Conservation (phyloP, 495 filamentous ascomycete species). For the Aspergillus conjunctus region DNA sequence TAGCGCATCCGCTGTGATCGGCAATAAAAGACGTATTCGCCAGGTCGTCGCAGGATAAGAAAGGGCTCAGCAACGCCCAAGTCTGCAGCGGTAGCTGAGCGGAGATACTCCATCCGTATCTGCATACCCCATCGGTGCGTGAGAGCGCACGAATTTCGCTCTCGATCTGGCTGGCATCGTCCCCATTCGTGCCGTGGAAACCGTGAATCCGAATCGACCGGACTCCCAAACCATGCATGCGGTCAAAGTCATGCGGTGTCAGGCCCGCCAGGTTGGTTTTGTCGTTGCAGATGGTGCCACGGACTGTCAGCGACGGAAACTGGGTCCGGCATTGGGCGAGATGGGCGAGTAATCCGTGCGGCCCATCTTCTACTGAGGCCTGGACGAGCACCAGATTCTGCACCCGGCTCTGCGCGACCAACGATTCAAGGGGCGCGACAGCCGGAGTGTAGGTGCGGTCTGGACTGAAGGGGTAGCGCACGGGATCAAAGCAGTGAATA, state of each 20-base stretch:
- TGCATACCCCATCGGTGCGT: not conserved
- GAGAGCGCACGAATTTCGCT: not conserved
- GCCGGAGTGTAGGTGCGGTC: slow-evolving; percentile 27
- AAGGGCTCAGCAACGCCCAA: not conserved
- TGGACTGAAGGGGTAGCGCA: slow-evolving; percentile 23
- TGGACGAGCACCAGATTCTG: slow-evolving; percentile 25
- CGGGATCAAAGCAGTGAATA: slow-evolving; percentile 27
- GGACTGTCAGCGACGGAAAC: slow-evolving; percentile 19
- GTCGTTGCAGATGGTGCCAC: slow-evolving; percentile 17
- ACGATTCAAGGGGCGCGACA: slow-evolving; percentile 20
- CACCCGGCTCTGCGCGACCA: slow-evolving; percentile 6
- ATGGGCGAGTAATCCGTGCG: slow-evolving; percentile 17
- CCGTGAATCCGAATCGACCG: not conserved
- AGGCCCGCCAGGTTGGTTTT: not conserved
- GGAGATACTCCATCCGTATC: not conserved
- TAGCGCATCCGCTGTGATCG: slow-evolving; percentile 23
- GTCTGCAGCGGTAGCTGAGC: not conserved
- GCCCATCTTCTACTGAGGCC: slow-evolving; percentile 27
- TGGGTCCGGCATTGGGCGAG: slow-evolving; percentile 22
- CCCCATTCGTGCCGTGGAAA: not conserved
- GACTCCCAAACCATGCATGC: slow-evolving; percentile 18
- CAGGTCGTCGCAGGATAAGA: not conserved
- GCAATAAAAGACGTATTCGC: slow-evolving; percentile 16
- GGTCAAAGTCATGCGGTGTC: slow-evolving; percentile 12
- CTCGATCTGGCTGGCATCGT: not conserved